Evolutionary conservation across 1,139 yeast species (phyloP), one percentile per base, ranked within the genome.

Genomic region (Blastobotrys proliferans): DNA sequence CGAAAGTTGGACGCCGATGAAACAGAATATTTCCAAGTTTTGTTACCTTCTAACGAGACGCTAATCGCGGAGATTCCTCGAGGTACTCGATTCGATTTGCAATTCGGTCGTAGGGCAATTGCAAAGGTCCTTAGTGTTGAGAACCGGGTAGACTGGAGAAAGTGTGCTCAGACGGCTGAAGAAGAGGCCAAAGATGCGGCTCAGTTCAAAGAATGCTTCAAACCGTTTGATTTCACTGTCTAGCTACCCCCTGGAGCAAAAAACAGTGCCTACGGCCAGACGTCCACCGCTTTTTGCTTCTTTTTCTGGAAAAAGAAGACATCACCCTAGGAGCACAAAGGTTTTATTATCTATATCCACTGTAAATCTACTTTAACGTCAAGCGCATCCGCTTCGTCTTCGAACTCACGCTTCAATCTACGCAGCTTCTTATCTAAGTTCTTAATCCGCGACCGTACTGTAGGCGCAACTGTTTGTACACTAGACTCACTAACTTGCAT

Each of bases 31-130:
- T 45, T 55, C 24, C 45, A 48, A 14, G 44, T 55, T 8, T 42
- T 45, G 6, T 40, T 55, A 3, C 51, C 53, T 3, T 46, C 40
- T 19, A 42, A 40, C 8, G 39, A 38, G 16, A 33, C 43, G 28
- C 22, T 51, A 9, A 48, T 54, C 4, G 46, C 49, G 6, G 51
- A 51, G 16, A 24, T 47, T 11, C 44, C 47, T n/a, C 38, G 42
- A 2, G 46, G 51, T 10, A 33, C 42, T 25, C 36, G 47, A 17
- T 54, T 85, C 8, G 95, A 86, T 60, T 63, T 84, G 16, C 94
- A 84, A 52, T 83, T 86, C 54, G 94, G 95, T 2, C 70, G 96
- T 58, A 71, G 87, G 53, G 88, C 83, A 0, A 56, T 84, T 36
- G 88, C 95, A 0, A 70, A 68, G 50, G 62, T 80, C 2, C 61